These are phyloP conservation scores for Corymbia citriodora DNA, from an alignment of 441 rosid genomes.

Conservation along the genomic window DNA sequence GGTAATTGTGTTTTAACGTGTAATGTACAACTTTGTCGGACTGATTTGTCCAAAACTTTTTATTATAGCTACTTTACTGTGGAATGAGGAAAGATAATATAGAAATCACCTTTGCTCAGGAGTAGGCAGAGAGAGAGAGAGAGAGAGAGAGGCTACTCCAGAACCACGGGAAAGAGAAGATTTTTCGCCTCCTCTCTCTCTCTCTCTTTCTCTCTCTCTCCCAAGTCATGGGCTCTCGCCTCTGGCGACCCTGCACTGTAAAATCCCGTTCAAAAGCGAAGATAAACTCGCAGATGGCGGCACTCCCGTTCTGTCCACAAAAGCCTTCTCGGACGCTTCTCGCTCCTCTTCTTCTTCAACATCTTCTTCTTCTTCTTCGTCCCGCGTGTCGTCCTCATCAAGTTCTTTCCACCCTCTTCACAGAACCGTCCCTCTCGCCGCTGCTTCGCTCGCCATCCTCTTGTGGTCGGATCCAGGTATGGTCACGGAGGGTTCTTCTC, in stretches of 20 bases:
- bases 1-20: background rate
- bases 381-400: slow-evolving; percentile 5
- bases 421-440: slow-evolving; percentile 57
- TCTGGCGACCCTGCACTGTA: background rate
- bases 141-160: background rate
- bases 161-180: background rate
- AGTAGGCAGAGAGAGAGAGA: background rate
- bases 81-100: background rate
- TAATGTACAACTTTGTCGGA: background rate
- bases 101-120: background rate
- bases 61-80: background rate
- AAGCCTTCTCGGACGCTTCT: background rate
- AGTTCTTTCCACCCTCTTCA: slow-evolving; percentile 13
- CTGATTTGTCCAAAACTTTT: background rate
- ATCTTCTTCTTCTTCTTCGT: background rate
- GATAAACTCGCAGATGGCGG: background rate
- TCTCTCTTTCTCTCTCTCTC: background rate
- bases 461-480: slow-evolving; percentile 61
- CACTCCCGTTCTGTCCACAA: background rate
- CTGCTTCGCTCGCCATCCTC: slow-evolving; percentile 64
- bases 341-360: background rate
- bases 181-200: background rate
- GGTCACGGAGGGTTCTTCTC: background rate
- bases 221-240: background rate
- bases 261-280: background rate